Conservation (phyloP, 352 stramenopile species). For the Pythium myriotylum region DNA sequence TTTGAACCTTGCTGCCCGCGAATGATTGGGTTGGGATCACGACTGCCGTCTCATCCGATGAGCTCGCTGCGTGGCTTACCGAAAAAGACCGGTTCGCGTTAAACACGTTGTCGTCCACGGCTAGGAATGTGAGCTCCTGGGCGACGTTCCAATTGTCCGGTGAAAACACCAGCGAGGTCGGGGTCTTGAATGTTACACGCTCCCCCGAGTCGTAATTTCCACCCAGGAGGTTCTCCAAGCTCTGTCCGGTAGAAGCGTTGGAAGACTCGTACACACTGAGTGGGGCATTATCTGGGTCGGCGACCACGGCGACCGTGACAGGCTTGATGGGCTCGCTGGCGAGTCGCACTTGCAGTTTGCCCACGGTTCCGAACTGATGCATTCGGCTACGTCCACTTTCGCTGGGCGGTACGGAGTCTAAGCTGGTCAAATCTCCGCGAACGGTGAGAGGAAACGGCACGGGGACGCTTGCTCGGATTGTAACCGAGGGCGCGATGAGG, state of each 20-base stretch:
- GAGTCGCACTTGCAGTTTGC: constrained; percentile 42
- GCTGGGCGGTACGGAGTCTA: constrained; percentile 35
- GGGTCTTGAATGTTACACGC: constrained; percentile 33
- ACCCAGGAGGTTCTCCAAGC: constrained; percentile 23
- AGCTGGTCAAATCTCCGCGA: constrained; percentile 42
- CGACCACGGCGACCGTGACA: constrained; percentile 41
- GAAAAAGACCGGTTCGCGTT: constrained; percentile 50
- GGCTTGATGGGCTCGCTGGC: constrained; percentile 59
- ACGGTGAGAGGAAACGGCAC: constrained; percentile 51
- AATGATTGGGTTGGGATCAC: constrained; percentile 44
- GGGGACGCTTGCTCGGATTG: constrained; percentile 37
- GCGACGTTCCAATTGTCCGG: constrained; percentile 54
- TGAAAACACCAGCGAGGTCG: constrained; percentile 55
- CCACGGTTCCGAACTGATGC: constrained; percentile 43
- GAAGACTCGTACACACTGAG: constrained; percentile 45
- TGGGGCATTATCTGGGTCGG: constrained; percentile 27
- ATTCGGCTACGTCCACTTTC: constrained; percentile 57
- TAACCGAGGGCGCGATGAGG: constrained; percentile 38
- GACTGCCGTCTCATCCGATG: constrained; percentile 28
- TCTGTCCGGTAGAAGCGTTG: constrained; percentile 29
- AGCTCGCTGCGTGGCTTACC: constrained; percentile 34
- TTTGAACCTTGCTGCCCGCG: constrained; percentile 21
- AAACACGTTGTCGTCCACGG: constrained; percentile 67
- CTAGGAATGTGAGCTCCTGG: constrained; percentile 56
- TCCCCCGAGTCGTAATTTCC: constrained; percentile 49